Conservation (phyloP, 768 basidiomycete species). For the Nidularia sp. region DNA sequence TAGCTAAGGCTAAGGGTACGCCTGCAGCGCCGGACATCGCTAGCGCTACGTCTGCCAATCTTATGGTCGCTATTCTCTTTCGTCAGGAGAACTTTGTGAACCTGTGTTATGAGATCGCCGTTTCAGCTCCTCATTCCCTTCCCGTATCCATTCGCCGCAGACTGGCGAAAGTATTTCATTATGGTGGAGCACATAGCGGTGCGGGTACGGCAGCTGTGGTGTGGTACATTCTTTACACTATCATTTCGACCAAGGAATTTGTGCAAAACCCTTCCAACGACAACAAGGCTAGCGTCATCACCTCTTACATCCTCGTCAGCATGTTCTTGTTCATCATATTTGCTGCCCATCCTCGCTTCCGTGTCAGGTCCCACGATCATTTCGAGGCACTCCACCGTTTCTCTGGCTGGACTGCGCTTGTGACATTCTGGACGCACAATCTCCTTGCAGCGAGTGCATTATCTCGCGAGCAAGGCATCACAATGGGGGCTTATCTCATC, state of each 20-base stretch:
- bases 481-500: conserved; percentile 37
- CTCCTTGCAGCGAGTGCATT: conserved; percentile 26
- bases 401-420: conserved; percentile 48
- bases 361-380: conserved; percentile 42
- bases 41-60: conserved; percentile 35
- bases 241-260: conserved; percentile 32
- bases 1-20: conserved; percentile 26
- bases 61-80: conserved; percentile 37
- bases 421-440: conserved; percentile 45
- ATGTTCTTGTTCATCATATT: conserved; percentile 45
- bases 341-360: conserved; percentile 44
- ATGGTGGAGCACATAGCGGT: conserved; percentile 54
- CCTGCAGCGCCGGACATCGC: conserved; percentile 33
- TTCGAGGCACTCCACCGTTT: conserved; percentile 56
- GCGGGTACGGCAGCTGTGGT: conserved; percentile 47
- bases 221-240: conserved; percentile 48
- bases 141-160: conserved; percentile 39
- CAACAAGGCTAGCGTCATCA: conserved; percentile 7
- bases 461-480: conserved; percentile 27
- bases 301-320: conserved; percentile 36
- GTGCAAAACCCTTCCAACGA: conserved; percentile 15
- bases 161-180: conserved; percentile 48
- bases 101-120: conserved; percentile 41
- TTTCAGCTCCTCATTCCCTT: conserved; percentile 27
- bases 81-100: conserved; percentile 53